phyloP scores from a whole-genome alignment of 108 stramenopile genomes.

The Skeletonema grethae region DNA sequence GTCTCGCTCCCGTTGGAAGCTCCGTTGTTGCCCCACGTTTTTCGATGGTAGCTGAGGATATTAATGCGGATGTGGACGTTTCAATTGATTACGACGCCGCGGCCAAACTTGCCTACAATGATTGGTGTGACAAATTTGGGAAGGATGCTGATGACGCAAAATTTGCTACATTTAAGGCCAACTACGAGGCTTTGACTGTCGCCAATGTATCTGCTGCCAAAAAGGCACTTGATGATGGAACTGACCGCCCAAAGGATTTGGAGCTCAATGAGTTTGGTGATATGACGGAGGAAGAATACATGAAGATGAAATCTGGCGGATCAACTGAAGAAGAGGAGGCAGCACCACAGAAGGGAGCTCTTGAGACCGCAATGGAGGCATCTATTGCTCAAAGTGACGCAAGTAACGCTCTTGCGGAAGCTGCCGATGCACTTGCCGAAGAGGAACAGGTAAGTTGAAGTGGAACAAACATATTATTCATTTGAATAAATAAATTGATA shows the following conservation, averaged over 20 bases:
- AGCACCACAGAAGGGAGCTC: slow-evolving; percentile 52
- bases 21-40: slow-evolving; percentile 8
- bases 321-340: slow-evolving; percentile 10
- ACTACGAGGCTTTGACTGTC: slow-evolving; percentile 80
- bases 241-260: slow-evolving; percentile 54
- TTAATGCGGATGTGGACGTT: slow-evolving; percentile 59
- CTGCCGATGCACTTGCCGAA: slow-evolving; percentile 80
- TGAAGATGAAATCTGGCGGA: slow-evolving; percentile 40
- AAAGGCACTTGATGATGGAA: slow-evolving; percentile 62
- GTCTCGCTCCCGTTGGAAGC: slow-evolving; percentile 18
- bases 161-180: slow-evolving; percentile 67
- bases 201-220: slow-evolving; percentile 84
- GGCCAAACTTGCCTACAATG: slow-evolving; percentile 80
- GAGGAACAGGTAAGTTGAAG: slow-evolving; percentile 76
- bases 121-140: slow-evolving; percentile 66
- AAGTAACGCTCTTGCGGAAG: slow-evolving; percentile 72
- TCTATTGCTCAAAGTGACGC: slow-evolving; percentile 74
- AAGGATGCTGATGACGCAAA: slow-evolving; percentile 58
- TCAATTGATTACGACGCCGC: slow-evolving; percentile 81
- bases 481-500: neutral
- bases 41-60: slow-evolving; percentile 31
- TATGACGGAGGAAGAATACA: slow-evolving; percentile 77
- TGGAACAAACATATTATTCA: neutral
- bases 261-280: slow-evolving; percentile 83
- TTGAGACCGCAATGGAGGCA: slow-evolving; percentile 73